Evolutionary conservation across 2,329 filamentous ascomycete species (phyloP), one percentile per base, ranked within the genome.

Genomic region (Fusarium albosuccineum): DNA sequence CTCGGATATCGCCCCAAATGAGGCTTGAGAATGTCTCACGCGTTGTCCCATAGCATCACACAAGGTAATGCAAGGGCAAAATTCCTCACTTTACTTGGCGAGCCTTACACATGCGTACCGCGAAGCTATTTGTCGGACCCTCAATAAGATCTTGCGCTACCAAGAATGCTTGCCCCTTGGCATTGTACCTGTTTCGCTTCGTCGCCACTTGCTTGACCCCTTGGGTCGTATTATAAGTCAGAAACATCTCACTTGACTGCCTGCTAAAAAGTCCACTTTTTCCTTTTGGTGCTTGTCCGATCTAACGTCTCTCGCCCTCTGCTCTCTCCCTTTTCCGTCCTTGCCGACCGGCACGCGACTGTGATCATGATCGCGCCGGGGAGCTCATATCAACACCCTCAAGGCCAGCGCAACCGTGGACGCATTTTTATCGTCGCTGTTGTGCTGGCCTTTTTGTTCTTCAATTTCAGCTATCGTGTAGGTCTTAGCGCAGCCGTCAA

Each of bases 381-480:
- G 7, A 56, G 44, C 9, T 17, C 36, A 2, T 26, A 62, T 14
- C 60, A 62, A 13, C 60, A 39, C 6, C 16, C 27, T 17, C 34
- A 30, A 3, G 34, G 17, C 3, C 50, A 63, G 3, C 42, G 30
- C 5, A 51, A 41, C 16, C 60, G 60, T 2, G 60, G 60, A 14
- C 60, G 60, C 8, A 6, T 40, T 5, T 63, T 63, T 5, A 17
- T 62, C 2, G 2, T 62, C 3, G 33, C 41, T 11, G 42, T 57
- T 10, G 44, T 63, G 2, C 22, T 62, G 2, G n/a, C 49, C 7
- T 57, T 63, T 34, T 39, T 63, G 9, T 5, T 41, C 3, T 63
- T 62, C 8, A 63, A 62, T 13, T 62, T 26, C 11, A 22, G 44
- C 14, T 50, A 62, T n/a, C 39, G 55, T n/a, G 60, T 62, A 30